phyloP scores from a whole-genome alignment of 1,284 basidiomycete genomes.

The Microbotryum saponariae region DNA sequence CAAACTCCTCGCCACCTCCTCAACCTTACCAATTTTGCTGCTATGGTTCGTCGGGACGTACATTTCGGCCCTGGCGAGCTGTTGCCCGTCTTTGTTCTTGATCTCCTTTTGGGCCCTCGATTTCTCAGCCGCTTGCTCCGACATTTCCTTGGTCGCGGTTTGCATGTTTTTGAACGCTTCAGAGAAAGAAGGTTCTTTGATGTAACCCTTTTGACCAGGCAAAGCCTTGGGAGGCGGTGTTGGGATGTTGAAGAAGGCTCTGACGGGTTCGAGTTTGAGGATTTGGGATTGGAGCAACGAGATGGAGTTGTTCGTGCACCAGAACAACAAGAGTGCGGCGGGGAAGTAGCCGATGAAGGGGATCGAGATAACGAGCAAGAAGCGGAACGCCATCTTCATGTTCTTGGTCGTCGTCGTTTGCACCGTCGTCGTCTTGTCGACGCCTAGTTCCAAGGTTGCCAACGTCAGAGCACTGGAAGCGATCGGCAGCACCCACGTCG shows the following conservation, averaged over 20 bases:
- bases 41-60: background rate
- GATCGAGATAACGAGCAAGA: slow-evolving; percentile 54
- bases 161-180: slow-evolving; percentile 32
- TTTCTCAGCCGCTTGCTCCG: slow-evolving; percentile 15
- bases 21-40: background rate
- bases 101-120: slow-evolving; percentile 12
- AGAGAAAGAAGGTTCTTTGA: slow-evolving; percentile 27
- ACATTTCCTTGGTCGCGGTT: slow-evolving; percentile 14
- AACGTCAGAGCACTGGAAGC: slow-evolving; percentile 59
- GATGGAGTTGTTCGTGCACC: slow-evolving; percentile 49
- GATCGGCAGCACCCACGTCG: slow-evolving; percentile 68
- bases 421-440: slow-evolving; percentile 54
- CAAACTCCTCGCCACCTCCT: background rate
- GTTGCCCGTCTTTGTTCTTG: background rate
- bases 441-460: slow-evolving; percentile 60
- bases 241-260: slow-evolving; percentile 49
- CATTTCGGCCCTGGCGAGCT: background rate
- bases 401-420: slow-evolving; percentile 53
- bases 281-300: slow-evolving; percentile 49
- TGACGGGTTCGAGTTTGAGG: slow-evolving; percentile 49
- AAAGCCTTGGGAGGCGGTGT: slow-evolving; percentile 39
- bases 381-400: slow-evolving; percentile 63
- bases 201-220: slow-evolving; percentile 25
- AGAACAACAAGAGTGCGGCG: slow-evolving; percentile 52
- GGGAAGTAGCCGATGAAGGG: slow-evolving; percentile 51